These are phyloP conservation scores for Tetrapisispora fleetii DNA, from an alignment of 805 yeast genomes.

Conservation along the genomic window DNA sequence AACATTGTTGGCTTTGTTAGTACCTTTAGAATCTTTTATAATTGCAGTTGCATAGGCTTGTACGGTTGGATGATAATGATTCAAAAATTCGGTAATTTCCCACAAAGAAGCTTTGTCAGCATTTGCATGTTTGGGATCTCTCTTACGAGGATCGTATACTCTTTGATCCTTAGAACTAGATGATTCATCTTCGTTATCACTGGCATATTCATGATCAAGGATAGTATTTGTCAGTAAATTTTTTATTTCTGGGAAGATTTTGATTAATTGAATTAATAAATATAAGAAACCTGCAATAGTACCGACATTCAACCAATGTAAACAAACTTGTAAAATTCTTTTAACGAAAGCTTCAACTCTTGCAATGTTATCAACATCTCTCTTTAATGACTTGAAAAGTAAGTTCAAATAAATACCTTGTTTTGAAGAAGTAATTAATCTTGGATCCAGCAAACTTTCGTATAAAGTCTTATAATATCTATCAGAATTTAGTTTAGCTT, in stretches of 20 bases:
- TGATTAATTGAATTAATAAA: slow-evolving; percentile 59
- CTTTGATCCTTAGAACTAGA: slow-evolving; percentile 14
- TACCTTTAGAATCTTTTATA: slow-evolving; percentile 32
- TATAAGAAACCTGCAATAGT: slow-evolving; percentile 76
- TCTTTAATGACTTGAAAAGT: slow-evolving; percentile 71
- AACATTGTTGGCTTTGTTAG: slow-evolving; percentile 5
- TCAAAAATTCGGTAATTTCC: slow-evolving; percentile 68
- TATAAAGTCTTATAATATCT: slow-evolving; percentile 82
- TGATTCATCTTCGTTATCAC: slow-evolving; percentile 34
- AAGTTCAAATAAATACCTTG: slow-evolving; percentile 86
- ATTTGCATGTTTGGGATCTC: slow-evolving; percentile 89
- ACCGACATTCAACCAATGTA: slow-evolving; percentile 82
- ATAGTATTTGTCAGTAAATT: slow-evolving; percentile 51
- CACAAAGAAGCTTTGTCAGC: slow-evolving; percentile 76
- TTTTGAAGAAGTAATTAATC: slow-evolving; percentile 79
- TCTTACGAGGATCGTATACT: slow-evolving; percentile 69
- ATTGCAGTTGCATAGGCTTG: slow-evolving; percentile 65
- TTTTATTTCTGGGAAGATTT: slow-evolving; percentile 53
- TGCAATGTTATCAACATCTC: slow-evolving; percentile 45
- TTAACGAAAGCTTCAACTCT: slow-evolving; percentile 86
- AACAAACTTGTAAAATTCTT: slow-evolving; percentile 75
- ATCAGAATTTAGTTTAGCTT: slow-evolving; percentile 47
- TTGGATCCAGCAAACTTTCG: slow-evolving; percentile 77
- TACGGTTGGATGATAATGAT: slow-evolving; percentile 90
- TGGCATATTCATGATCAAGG: slow-evolving; percentile 40